These are phyloP conservation scores for Didymella arachidicola DNA, from an alignment of 2,329 filamentous ascomycete genomes.

Conservation along the genomic window DNA sequence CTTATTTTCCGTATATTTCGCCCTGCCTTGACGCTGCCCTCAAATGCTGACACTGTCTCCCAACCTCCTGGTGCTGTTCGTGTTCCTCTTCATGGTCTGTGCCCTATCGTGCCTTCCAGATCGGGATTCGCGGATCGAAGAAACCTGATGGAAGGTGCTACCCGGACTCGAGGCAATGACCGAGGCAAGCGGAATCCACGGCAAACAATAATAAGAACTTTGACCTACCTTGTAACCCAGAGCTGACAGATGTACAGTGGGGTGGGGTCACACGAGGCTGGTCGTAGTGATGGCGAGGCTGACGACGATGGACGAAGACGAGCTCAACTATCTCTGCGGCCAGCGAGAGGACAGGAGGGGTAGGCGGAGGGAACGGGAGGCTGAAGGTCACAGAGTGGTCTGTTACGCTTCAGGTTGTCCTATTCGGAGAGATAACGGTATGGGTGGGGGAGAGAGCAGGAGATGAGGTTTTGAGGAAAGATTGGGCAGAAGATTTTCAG, in stretches of 20 bases:
- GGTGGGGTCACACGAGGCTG: constrained; percentile 37
- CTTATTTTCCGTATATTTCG: neutral
- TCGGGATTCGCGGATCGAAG: constrained; percentile 12
- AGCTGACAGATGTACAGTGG: constrained; percentile 29
- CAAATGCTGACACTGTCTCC: constrained; percentile 10
- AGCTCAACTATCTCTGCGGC: constrained; percentile 39
- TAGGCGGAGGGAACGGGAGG: constrained; percentile 28
- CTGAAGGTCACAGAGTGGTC: constrained; percentile 38
- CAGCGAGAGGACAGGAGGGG: constrained; percentile 40
- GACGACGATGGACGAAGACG: constrained; percentile 47
- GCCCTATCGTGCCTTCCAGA: constrained; percentile 14
- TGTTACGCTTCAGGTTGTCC: constrained; percentile 43
- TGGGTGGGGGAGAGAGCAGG: constrained; percentile 46
- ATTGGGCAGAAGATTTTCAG: constrained; percentile 44
- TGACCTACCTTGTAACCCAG: constrained; percentile 39
- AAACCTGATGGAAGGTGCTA: constrained; percentile 11
- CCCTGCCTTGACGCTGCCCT: constrained; percentile 6
- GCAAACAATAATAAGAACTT: constrained; percentile 22
- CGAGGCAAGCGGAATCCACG: constrained; percentile 14
- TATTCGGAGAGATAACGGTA: constrained; percentile 44
- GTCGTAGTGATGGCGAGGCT: constrained; percentile 33
- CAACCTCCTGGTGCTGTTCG: constrained; percentile 10
- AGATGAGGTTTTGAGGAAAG: constrained; percentile 48
- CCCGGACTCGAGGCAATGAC: constrained; percentile 9
- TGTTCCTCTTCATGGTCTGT: constrained; percentile 22